These are phyloP conservation scores for Globomyces pollinis-pini DNA, from an alignment of 192 early-diverging fungal species.

Conservation along the genomic window DNA sequence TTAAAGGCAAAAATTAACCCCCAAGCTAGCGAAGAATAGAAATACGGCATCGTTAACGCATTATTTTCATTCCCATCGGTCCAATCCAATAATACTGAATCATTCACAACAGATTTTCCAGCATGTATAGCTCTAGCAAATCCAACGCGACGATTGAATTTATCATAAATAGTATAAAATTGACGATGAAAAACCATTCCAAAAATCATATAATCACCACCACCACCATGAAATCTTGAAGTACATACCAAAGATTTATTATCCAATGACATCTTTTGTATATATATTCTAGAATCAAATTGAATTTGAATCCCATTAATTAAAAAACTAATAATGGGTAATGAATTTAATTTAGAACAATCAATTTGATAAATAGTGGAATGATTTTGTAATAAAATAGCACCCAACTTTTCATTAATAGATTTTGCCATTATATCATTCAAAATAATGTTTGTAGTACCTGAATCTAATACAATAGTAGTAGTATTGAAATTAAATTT, in stretches of 20 bases:
- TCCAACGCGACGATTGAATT: conserved; percentile 19
- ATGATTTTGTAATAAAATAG: background rate
- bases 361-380: background rate
- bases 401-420: background rate
- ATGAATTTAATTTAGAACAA: background rate
- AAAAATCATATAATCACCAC: conserved; percentile 16
- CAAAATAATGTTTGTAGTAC: conserved; percentile 15
- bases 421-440: background rate
- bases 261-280: background rate
- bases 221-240: background rate
- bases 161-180: conserved; percentile 39
- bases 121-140: conserved; percentile 23
- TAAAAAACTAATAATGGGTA: background rate
- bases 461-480: conserved; percentile 27
- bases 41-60: no score
- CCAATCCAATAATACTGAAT: no score
- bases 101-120: no score
- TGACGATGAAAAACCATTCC: conserved; percentile 30
- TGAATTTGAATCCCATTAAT: background rate
- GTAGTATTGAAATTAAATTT: background rate
- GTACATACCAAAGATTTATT: background rate
- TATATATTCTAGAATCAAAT: no score
- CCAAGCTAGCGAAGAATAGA: no score
- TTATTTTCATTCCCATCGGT: no score
- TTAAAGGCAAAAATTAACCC: no score